A percentile compares a stretch with the other conserved stretches of the same genome.
These are phyloP conservation scores for Cordyceps farinosa DNA, from an alignment of 2,329 filamentous ascomycete genomes.

Conservation along the genomic window DNA sequence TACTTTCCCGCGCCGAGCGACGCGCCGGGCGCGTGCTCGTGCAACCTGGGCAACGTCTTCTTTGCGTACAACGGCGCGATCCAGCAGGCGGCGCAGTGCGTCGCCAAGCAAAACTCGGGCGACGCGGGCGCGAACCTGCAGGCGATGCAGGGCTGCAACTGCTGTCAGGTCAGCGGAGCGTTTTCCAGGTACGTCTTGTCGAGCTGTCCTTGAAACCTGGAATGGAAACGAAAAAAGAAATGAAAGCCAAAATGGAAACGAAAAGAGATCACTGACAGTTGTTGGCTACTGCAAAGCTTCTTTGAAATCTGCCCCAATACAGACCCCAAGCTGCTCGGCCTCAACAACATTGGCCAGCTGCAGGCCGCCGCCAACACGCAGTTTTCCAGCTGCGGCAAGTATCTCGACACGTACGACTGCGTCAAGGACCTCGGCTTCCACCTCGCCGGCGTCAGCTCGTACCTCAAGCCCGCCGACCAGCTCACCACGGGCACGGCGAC, in stretches of 20 bases:
- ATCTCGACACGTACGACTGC: constrained; percentile 25
- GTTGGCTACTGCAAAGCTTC: constrained; percentile 20
- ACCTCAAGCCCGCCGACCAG: constrained; percentile 24
- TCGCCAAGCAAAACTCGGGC: constrained; percentile 24
- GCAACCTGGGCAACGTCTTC: constrained; percentile 33
- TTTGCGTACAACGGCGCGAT: constrained; percentile 22
- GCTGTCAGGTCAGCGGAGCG: constrained; percentile 33
- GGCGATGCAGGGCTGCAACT: constrained; percentile 30
- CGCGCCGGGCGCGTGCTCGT: constrained; percentile 35
- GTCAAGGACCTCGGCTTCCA: constrained; percentile 24
- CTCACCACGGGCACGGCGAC: constrained; percentile 29
- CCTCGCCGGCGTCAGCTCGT: constrained; percentile 24
- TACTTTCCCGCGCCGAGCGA: constrained; percentile 36
- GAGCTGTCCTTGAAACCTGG: not conserved
- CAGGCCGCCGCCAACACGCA: constrained; percentile 20
- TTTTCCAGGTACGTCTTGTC: constrained; percentile 30
- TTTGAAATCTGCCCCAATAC: constrained; percentile 33
- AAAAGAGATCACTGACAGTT: not conserved
- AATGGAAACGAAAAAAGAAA: not conserved
- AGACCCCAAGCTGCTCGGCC: constrained; percentile 23
- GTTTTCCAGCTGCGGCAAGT: constrained; percentile 20
- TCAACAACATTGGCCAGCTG: constrained; percentile 20
- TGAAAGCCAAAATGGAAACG: not conserved
- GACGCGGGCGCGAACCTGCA: constrained; percentile 22
- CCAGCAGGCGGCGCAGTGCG: constrained; percentile 19